Percentiles rank a stretch among this genome's conserved stretches.
Evolutionary conservation across 257 asterid species (phyloP).

Genomic region (Dorcoceras hygrometricum): DNA sequence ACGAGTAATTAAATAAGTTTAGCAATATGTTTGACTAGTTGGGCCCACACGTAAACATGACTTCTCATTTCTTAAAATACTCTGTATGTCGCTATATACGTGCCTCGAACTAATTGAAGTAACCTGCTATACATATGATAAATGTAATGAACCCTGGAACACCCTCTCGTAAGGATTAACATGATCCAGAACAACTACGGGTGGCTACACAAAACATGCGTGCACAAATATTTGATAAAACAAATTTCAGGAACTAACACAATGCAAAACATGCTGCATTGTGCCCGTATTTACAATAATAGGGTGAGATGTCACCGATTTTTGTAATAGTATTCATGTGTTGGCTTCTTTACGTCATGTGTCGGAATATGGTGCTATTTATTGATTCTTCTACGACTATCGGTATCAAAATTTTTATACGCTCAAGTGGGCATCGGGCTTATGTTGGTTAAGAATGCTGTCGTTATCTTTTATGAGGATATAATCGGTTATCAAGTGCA

Average conservation of each 20-base stretch:
- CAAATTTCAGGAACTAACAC: no score
- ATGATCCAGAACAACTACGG: neutral
- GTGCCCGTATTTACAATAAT: neutral
- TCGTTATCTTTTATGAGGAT: neutral
- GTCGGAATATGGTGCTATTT: neutral
- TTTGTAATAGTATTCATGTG: neutral
- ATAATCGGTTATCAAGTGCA: neutral
- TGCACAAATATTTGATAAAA: no score
- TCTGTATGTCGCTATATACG: neutral
- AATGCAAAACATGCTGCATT: neutral
- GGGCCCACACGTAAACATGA: neutral
- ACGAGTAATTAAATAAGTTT: no score
- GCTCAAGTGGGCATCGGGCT: neutral
- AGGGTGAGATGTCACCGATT: neutral
- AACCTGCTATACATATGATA: neutral
- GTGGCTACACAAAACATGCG: neutral
- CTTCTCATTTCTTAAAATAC: neutral
- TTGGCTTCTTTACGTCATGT: neutral
- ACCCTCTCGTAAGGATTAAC: neutral
- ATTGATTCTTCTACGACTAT: neutral
- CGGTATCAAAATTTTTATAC: neutral
- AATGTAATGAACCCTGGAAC: no score
- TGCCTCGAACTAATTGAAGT: neutral
- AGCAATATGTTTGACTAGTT: neutral
- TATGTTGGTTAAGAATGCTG: neutral